Percentiles rank a stretch among this genome's conserved stretches.
phyloP scores from a whole-genome alignment of 805 yeast genomes.

The Yamadazyma philogaea region DNA sequence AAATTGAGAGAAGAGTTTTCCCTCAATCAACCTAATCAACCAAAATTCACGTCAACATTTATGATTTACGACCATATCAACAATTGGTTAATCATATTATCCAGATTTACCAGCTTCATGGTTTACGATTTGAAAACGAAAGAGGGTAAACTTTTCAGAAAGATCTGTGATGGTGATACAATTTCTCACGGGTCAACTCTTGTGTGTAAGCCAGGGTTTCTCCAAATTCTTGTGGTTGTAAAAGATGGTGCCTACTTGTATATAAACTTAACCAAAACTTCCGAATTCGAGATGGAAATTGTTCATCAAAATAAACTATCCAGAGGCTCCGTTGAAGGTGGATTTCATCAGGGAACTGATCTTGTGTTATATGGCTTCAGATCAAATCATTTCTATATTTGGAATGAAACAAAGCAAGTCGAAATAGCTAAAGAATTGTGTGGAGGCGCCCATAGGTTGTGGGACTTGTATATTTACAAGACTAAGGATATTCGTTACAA shows the following conservation, averaged over 20 bases:
- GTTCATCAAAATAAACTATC: slow-evolving; percentile 61
- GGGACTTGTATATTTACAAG: slow-evolving; percentile 48
- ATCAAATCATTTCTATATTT: slow-evolving; percentile 71
- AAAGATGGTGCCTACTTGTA: slow-evolving; percentile 65
- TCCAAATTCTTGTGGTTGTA: slow-evolving; percentile 47
- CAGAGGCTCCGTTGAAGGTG: slow-evolving; percentile 81
- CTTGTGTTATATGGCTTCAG: slow-evolving; percentile 76
- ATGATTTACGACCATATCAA: slow-evolving; percentile 39
- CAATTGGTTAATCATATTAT: slow-evolving; percentile 57
- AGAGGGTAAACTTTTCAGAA: slow-evolving; percentile 36
- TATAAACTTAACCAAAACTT: slow-evolving; percentile 16
- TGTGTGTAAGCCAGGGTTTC: slow-evolving; percentile 13
- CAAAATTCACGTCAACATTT: slow-evolving; percentile 57
- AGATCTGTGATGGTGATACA: slow-evolving; percentile 63
- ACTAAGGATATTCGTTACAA: slow-evolving; percentile 7
- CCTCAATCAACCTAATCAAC: slow-evolving; percentile 40
- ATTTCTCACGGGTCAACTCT: slow-evolving; percentile 52
- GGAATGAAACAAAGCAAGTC: slow-evolving; percentile 74
- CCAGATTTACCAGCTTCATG: slow-evolving; percentile 66
- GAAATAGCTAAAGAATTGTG: slow-evolving; percentile 71
- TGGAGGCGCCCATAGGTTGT: slow-evolving; percentile 89
- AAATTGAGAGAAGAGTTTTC: slow-evolving; percentile 24
- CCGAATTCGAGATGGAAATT: slow-evolving; percentile 17
- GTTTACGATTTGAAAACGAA: slow-evolving; percentile 43
- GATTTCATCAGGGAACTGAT: slow-evolving; percentile 38